A percentile compares a stretch with the other conserved stretches of the same genome.
These are phyloP conservation scores for Jamesozyma spencerorum DNA, from an alignment of 805 yeast species.

Conservation along the genomic window DNA sequence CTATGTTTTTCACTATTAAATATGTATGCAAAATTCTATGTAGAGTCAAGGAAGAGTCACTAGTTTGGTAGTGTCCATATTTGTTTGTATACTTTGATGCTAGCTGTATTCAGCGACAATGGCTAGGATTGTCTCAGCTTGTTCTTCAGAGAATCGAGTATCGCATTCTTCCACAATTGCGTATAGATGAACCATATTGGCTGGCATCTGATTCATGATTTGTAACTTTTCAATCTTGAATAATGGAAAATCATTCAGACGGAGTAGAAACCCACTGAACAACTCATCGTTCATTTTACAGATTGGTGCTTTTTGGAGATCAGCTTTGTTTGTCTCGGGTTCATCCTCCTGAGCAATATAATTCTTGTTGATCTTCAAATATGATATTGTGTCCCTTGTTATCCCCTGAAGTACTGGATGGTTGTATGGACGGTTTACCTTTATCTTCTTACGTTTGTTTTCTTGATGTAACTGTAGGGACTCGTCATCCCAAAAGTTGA, in stretches of 20 bases:
- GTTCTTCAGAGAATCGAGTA: constrained; percentile 62
- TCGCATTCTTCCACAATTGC: constrained; percentile 90
- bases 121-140: constrained; percentile 49
- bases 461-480: constrained; percentile 10
- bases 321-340: constrained; percentile 6
- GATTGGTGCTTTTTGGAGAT: constrained; percentile 17
- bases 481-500: constrained; percentile 30
- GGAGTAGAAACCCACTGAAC: constrained; percentile 25
- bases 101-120: constrained; percentile 36
- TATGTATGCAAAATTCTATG: too few relatives aligned
- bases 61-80: too few relatives aligned
- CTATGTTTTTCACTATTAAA: too few relatives aligned
- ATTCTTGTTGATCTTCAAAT: constrained; percentile 17
- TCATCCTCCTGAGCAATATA: constrained; percentile 15
- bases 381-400: constrained; percentile 28
- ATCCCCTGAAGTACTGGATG: constrained; percentile 31
- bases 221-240: constrained; percentile 81
- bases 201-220: constrained; percentile 71
- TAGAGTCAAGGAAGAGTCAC: too few relatives aligned
- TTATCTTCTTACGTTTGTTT: constrained; percentile 19
- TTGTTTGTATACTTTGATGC: not conserved
- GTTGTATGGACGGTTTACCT: constrained; percentile 23
- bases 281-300: constrained; percentile 23
- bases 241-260: constrained; percentile 38
- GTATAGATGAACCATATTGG: constrained; percentile 67